These are phyloP conservation scores for Colletotrichum australisinense DNA, from an alignment of 2,329 filamentous ascomycete genomes.

Conservation along the genomic window DNA sequence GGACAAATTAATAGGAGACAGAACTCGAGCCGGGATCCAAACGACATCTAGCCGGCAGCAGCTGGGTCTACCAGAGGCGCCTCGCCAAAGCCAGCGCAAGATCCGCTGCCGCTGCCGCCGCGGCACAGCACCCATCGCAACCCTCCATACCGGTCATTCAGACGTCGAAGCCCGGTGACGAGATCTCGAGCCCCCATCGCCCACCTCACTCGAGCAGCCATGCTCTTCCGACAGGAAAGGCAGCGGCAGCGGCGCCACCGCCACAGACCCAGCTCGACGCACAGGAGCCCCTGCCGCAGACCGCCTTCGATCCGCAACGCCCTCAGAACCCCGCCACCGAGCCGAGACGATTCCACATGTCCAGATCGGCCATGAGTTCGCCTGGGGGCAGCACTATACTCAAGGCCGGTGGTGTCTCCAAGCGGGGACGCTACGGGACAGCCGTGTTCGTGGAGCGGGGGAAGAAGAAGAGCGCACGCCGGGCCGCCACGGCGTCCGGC, in stretches of 20 bases:
- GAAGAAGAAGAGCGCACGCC: conserved; percentile 47
- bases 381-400: conserved; percentile 41
- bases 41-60: conserved; percentile 61
- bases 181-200: conserved; percentile 41
- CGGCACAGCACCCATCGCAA: conserved; percentile 26
- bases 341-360: conserved; percentile 67
- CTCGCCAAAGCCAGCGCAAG: conserved; percentile 44
- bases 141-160: conserved; percentile 59
- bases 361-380: conserved; percentile 55
- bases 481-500: conserved; percentile 36
- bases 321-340: conserved; percentile 42
- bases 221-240: neutral
- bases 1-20: conserved; percentile 39
- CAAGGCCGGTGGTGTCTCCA: conserved; percentile 47
- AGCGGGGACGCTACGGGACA: conserved; percentile 54
- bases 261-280: neutral
- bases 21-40: conserved; percentile 66
- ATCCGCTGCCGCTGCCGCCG: conserved; percentile 36
- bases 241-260: neutral
- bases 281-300: neutral
- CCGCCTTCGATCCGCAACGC: conserved; percentile 23
- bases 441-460: conserved; percentile 68
- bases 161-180: conserved; percentile 54
- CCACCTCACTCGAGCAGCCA: conserved; percentile 31
- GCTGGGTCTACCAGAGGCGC: conserved; percentile 68